Evolutionary conservation across 441 rosid genomes (phyloP), one percentile per base, ranked within the genome.

Genomic region (Croton setiger): DNA sequence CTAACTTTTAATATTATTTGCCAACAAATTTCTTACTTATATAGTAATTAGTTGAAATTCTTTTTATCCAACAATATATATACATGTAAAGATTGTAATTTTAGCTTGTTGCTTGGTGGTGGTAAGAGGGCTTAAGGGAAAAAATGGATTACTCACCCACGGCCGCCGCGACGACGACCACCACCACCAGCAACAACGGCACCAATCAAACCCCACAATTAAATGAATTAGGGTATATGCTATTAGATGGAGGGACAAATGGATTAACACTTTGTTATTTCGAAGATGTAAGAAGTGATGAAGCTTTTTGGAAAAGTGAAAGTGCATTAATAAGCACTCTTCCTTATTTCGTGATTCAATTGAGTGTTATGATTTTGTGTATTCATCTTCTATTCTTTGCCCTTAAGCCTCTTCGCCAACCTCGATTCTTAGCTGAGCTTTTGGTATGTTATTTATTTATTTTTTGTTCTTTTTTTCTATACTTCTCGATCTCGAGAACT

Each of bases 351-450:
- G 39, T 66, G 8, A 66, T 69, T 4, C 71, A 66, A 13, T 43
- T 60, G 1, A 44, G 68, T 59, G 0, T 66, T 36, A 67, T 60
- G 75, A 71, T 66, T 17, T 48, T 75, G 12, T 59, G 68, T 39
- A 71, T 70, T 35, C 78, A 63, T 14, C 2, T 44, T 47, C 9
- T 55, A 9, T 75, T 71, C 37, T 5, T 66, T 39, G 14, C 37
- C 53, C 43, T 60, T 37, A 60, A 51, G 6, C 61, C 65, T 12
- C 49, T 49, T 36, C 68, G 75, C 4, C 74, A 60, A 7, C 75
- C 78, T 1, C 78, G 68, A 13, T 75, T 75, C 57, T 67, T 66
- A 13, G 71, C 78, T 1, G 72, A 75, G 37, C 15, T 75, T 4
- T 27, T 75, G 9, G 75, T 70, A 48, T 66, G 68, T 51, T 35